Evolutionary conservation across 1,139 yeast genomes (phyloP).

Genomic region (Geotrichum carabidarum): DNA sequence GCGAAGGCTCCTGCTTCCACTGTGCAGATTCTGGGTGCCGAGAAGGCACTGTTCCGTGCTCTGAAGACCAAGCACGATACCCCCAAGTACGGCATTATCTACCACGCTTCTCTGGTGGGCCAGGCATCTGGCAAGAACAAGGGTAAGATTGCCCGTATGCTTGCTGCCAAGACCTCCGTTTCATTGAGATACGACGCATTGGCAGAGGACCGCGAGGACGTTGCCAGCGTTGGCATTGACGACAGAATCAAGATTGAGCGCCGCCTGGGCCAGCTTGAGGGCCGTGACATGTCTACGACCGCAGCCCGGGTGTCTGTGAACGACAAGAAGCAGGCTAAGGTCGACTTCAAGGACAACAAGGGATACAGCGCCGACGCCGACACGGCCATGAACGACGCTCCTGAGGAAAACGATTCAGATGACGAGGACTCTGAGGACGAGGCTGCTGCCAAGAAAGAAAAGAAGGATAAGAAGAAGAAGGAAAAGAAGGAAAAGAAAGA

Average conservation of each 20-base stretch:
- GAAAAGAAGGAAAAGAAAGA: conserved; percentile 1
- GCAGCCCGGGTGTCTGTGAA: conserved; percentile 34
- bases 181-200: conserved; percentile 94
- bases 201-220: conserved; percentile 87
- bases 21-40: conserved; percentile 97
- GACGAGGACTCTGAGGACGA: conserved; percentile 26
- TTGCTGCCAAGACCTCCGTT: conserved; percentile 98
- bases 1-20: conserved; percentile 99
- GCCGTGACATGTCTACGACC: conserved; percentile 50
- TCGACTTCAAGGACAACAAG: conserved; percentile 35
- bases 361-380: conserved; percentile 95
- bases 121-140: conserved; percentile 96
- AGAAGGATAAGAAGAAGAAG: conserved; percentile 20
- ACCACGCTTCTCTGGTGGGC: conserved; percentile 96
- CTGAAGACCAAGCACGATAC: conserved; percentile 97
- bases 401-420: conserved; percentile 24
- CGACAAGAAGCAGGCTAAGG: conserved; percentile 27
- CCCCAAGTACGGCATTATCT: conserved; percentile 94
- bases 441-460: conserved; percentile 21
- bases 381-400: conserved; percentile 41
- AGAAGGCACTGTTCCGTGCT: conserved; percentile 97
- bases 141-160: conserved; percentile 97
- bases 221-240: conserved; percentile 88
- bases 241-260: conserved; percentile 92
- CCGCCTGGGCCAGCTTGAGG: conserved; percentile 91